Evolutionary conservation across 2,329 filamentous ascomycete genomes (phyloP).

Genomic region (Cercospora zeae-maydis): DNA sequence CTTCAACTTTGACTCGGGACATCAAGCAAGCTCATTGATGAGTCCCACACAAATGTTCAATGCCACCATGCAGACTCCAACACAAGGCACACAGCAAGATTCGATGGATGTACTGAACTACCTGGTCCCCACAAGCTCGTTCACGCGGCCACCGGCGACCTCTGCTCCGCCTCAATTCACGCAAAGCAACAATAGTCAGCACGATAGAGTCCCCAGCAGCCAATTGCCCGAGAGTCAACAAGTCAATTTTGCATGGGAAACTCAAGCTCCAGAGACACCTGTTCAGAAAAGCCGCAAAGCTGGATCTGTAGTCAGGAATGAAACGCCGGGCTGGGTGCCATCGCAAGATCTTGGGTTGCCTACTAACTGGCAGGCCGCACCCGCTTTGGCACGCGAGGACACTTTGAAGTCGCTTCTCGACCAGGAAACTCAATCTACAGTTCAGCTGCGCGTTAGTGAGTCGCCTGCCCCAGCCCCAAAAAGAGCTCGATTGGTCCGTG

Average conservation of each 20-base stretch:
- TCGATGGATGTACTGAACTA: slow-evolving; percentile 41
- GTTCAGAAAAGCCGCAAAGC: slow-evolving; percentile 22
- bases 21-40: slow-evolving; percentile 28
- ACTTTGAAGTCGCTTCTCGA: slow-evolving; percentile 22
- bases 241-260: slow-evolving; percentile 39
- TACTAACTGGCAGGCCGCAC: slow-evolving; percentile 26
- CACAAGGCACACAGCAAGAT: slow-evolving; percentile 40
- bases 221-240: slow-evolving; percentile 33
- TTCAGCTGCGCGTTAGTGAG: slow-evolving; percentile 34
- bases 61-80: slow-evolving; percentile 37
- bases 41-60: slow-evolving; percentile 38
- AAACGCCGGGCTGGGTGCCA: slow-evolving; percentile 37
- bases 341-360: slow-evolving; percentile 35
- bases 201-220: slow-evolving; percentile 21
- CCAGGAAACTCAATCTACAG: slow-evolving; percentile 34
- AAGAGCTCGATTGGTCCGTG: slow-evolving; percentile 53
- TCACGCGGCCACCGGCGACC: slow-evolving; percentile 27
- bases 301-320: slow-evolving; percentile 24
- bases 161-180: slow-evolving; percentile 16
- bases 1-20: slow-evolving; percentile 31
- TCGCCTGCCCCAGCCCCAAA: slow-evolving; percentile 40
- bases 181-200: slow-evolving; percentile 19
- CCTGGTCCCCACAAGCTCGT: slow-evolving; percentile 33
- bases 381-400: slow-evolving; percentile 19
- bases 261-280: slow-evolving; percentile 33